phyloP scores from a whole-genome alignment of 2,329 filamentous ascomycete species.

The Colletotrichum euphorbiae region DNA sequence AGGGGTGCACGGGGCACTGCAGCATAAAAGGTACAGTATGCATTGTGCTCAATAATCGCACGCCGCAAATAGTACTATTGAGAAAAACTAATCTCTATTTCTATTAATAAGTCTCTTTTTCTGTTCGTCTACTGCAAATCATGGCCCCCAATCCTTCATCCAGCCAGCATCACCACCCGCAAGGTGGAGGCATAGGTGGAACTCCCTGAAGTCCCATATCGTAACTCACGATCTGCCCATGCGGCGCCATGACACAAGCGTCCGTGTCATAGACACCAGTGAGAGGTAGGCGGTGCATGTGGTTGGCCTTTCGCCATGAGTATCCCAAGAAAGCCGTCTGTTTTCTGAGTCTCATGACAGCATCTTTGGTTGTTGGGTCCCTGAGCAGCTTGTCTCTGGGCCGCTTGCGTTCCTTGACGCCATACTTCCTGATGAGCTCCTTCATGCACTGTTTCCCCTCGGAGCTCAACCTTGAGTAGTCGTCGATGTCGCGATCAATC shows the following conservation, averaged over 20 bases:
- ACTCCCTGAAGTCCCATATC: not conserved
- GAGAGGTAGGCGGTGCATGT: not conserved
- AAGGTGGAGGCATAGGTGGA: too few relatives aligned
- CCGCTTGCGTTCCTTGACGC: conserved; percentile 77
- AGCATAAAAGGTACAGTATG: too few relatives aligned
- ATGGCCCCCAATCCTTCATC: not conserved
- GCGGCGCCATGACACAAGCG: not conserved
- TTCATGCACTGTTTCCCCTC: conserved; percentile 58
- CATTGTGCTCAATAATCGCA: too few relatives aligned
- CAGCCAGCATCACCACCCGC: not conserved
- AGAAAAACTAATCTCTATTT: conserved; percentile 33
- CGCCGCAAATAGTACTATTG: not conserved
- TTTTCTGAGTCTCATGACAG: conserved; percentile 84
- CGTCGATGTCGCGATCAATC: conserved; percentile 62
- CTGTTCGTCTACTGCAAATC: not conserved
- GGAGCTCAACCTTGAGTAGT: conserved; percentile 47
- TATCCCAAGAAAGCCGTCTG: conserved; percentile 90
- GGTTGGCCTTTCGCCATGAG: conserved; percentile 74
- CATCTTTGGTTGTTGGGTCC: conserved; percentile 73
- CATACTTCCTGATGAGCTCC: conserved; percentile 63
- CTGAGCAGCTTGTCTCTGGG: conserved; percentile 87
- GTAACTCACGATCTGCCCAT: not conserved
- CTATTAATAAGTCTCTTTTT: conserved; percentile 9
- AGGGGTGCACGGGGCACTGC: too few relatives aligned
- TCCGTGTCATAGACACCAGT: not conserved